Base-by-base conservation (phyloP, 257 asterid species). In the Scutellaria galericulata region DNA sequence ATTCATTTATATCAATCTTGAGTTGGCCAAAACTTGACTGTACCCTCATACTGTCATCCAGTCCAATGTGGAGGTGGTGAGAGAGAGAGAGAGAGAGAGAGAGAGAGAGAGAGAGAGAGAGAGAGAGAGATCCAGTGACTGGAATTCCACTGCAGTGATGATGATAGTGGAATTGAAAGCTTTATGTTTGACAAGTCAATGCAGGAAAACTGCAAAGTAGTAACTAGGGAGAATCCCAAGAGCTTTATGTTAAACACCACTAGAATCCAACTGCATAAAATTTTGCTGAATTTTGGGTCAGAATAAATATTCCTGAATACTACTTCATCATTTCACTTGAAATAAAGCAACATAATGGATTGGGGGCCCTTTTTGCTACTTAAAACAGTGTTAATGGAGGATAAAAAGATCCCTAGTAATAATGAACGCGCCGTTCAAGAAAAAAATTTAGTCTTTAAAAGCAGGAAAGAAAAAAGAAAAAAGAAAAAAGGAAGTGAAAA, bases 361-460 rank as follows among this genome's bases (percentile, higher is more conserved):
- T 81, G 86, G 66, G 89, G 95, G 90, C 57, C 89, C 87, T 62
- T n/a, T 22, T 56, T 40, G 35, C 15, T 74, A 68, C 83, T 82
- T 46, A 75, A 54, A 74, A 73, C 85, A 82, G 81, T 66, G 67
- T 62, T 81, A 76, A 74, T 78, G 88, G 76, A 20, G 42, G 31
- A 71, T 47, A 44, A 78, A 71, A 79, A 76, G 65, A 59, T 61
- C 50, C 58, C 77, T 51, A 39, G 86, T 83, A 85, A 90, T 90
- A 13, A 88, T 88, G 80, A 82, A 77, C 89, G 56, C 87, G 96
- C 96, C 93, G 93, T 77, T 83, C 89, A 77, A 80, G 80, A 75
- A 76, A 75, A 79, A 78, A 67, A 24, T 24, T 24, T 68, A 47
- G 15, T 64, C 74, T 83, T 78, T 71, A 57, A 44, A 75, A 57